Conservation (phyloP, 169 alveolate genomes). For the Plasmodium ovale region DNA sequence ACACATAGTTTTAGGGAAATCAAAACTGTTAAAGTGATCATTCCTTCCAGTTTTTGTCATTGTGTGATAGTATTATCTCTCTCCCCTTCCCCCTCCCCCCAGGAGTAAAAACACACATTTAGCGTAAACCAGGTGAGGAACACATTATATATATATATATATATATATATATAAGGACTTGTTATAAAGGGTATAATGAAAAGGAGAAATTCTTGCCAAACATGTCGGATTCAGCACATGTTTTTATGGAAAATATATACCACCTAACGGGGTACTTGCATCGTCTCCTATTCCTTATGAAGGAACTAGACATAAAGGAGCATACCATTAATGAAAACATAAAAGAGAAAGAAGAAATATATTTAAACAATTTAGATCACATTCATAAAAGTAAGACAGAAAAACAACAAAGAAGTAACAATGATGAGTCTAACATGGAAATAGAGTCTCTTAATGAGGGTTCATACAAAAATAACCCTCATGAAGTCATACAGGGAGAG, state of each 20-base stretch:
- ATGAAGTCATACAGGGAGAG: too few relatives aligned
- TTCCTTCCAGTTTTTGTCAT: too few relatives aligned
- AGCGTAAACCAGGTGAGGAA: too few relatives aligned
- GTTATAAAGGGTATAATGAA: background rate
- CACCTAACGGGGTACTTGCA: constrained; percentile 71
- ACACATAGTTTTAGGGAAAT: too few relatives aligned
- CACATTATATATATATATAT: too few relatives aligned
- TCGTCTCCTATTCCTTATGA: constrained; percentile 57
- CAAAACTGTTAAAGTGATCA: too few relatives aligned
- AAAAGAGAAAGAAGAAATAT: constrained; percentile 52
- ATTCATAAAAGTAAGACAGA: background rate
- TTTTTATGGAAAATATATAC: constrained; percentile 60
- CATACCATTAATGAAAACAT: constrained; percentile 18
- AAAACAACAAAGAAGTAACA: constrained; percentile 5
- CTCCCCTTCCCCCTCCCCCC: too few relatives aligned
- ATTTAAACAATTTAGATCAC: constrained; percentile 26
- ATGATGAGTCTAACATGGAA: background rate
- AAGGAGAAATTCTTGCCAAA: background rate
- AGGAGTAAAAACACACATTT: too few relatives aligned
- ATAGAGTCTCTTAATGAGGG: background rate
- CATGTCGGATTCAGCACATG: constrained; percentile 73
- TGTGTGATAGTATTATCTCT: too few relatives aligned
- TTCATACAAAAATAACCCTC: background rate
- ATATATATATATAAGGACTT: too few relatives aligned
- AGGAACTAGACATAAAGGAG: constrained; percentile 52